These are phyloP conservation scores for Yamagishiella unicocca DNA, from an alignment of 139 green algal genomes.

Conservation along the genomic window DNA sequence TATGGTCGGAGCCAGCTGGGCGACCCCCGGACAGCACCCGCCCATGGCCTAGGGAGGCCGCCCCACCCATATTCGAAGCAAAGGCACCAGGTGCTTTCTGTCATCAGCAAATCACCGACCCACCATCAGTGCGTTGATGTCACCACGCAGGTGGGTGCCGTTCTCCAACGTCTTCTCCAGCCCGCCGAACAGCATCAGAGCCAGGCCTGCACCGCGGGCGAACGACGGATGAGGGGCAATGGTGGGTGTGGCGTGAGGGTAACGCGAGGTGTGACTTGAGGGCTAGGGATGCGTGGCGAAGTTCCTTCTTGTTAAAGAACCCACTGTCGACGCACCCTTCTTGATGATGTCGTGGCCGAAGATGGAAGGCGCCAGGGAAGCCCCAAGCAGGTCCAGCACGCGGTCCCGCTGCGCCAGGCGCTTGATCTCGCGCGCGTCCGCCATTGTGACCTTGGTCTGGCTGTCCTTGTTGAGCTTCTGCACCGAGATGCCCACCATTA, in stretches of 20 bases:
- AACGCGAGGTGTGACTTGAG: no score
- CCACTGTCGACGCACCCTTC: constrained; percentile 70
- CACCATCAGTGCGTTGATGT: constrained; percentile 98
- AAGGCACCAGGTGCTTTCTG: no score
- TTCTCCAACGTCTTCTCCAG: constrained; percentile 79
- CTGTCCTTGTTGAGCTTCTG: constrained; percentile 68
- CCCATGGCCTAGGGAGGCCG: no score
- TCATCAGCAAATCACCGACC: background rate
- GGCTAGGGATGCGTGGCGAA: no score
- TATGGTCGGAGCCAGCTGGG: background rate
- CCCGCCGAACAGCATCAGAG: constrained; percentile 79
- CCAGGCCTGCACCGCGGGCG: constrained; percentile 56
- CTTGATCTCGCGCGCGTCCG: constrained; percentile 50
- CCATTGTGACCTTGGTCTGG: constrained; percentile 57
- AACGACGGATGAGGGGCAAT: background rate
- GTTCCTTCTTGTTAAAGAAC: no score
- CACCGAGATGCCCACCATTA: constrained; percentile 75
- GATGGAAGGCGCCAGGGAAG: constrained; percentile 96
- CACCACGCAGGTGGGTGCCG: constrained; percentile 93
- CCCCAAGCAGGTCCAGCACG: constrained; percentile 86
- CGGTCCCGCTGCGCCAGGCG: constrained; percentile 64
- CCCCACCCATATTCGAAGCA: no score
- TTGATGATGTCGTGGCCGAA: constrained; percentile 96
- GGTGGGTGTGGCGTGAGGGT: no score
- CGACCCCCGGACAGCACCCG: no score